phyloP scores from a whole-genome alignment of 2,329 filamentous ascomycete species.

The Xylariaceae sp. region DNA sequence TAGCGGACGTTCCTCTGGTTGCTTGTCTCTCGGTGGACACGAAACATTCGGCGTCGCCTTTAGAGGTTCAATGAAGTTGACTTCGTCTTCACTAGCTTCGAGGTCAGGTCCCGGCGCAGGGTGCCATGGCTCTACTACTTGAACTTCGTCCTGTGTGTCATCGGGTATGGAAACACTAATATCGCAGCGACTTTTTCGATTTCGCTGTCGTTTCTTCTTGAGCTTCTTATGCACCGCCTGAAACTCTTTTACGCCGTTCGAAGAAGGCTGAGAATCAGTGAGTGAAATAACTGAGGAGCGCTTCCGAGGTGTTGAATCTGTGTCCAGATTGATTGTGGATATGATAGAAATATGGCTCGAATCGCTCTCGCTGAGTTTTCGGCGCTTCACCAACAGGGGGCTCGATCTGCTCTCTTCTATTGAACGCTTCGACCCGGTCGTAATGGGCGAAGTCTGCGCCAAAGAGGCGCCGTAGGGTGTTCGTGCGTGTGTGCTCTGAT shows the following conservation, averaged over 20 bases:
- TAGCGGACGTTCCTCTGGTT: not conserved
- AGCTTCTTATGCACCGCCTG: constrained; percentile 1
- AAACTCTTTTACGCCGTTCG: constrained; percentile 18
- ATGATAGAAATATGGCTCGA: not conserved
- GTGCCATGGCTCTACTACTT: not conserved
- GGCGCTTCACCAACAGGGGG: constrained; percentile 23
- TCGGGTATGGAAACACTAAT: not conserved
- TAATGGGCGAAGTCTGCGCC: constrained; percentile 6
- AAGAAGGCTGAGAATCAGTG: constrained; percentile 21
- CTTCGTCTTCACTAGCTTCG: constrained; percentile 13
- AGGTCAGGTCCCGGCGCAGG: not conserved
- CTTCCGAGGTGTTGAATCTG: not conserved
- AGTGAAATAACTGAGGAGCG: constrained; percentile 4
- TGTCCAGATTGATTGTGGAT: too few relatives aligned
- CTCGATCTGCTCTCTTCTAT: constrained; percentile 14
- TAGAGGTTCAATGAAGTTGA: constrained; percentile 6
- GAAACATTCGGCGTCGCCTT: not conserved
- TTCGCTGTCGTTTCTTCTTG: not conserved
- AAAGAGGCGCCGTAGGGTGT: not conserved
- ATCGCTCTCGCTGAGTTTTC: constrained; percentile 16
- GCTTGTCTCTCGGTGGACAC: not conserved
- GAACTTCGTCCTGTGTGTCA: too few relatives aligned
- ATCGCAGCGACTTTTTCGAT: not conserved
- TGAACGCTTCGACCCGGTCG: constrained; percentile 23
- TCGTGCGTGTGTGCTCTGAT: constrained; percentile 11